Base-by-base conservation (phyloP, 495 filamentous ascomycete species). In the Bryoglossum gracile region DNA sequence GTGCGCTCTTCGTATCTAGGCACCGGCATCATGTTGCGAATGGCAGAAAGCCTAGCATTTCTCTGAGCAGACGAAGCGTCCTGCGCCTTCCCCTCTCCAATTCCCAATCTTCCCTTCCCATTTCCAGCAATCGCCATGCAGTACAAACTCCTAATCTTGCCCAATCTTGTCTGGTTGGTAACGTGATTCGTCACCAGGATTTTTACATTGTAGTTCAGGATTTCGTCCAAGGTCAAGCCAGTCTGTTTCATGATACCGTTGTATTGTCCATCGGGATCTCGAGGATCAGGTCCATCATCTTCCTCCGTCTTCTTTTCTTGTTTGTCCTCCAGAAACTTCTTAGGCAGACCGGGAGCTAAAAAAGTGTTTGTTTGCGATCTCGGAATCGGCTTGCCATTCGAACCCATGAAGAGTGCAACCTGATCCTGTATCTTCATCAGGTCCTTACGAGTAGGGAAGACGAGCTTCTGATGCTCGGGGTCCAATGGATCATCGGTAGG, bases 121-220 rank as follows among this genome's bases (percentile, higher is more conserved):
- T 96, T 94, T 37, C 92, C 92, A 4, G 88, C 89, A 39, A 95
- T 75, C 4, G 78, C 76, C 34, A 95, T 66, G 51, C 71, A 65
- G 62, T 89, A 92, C 8, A 73, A 50, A 59, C 78, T 81, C 43
- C 67, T 67, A 45, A 97, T 80, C 76, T 96, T 99, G 56, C 92
- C 92, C 66, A 99, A 78, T 70, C 89, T 86, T 23, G 94, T 97
- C 75, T 95, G 89, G 67, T 99, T 99, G 51, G 76, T 69, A 37
- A 99, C 94, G 1, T 62, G 62, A 58, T 89, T 84, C 2, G 49
- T 45, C 17, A 94, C 85, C 21, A 98, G 59, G 10, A 68, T 66
- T 71, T 88, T 92, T 18, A 71, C 64, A 19, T 69, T 66, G 42
- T 87, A 64, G 1, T 54, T 34, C 10, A 66, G 36, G 39, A 96